Evolutionary conservation across 345 rosid species (phyloP), one percentile per base, ranked within the genome.

Genomic region (Raphanus raphanistrum): DNA sequence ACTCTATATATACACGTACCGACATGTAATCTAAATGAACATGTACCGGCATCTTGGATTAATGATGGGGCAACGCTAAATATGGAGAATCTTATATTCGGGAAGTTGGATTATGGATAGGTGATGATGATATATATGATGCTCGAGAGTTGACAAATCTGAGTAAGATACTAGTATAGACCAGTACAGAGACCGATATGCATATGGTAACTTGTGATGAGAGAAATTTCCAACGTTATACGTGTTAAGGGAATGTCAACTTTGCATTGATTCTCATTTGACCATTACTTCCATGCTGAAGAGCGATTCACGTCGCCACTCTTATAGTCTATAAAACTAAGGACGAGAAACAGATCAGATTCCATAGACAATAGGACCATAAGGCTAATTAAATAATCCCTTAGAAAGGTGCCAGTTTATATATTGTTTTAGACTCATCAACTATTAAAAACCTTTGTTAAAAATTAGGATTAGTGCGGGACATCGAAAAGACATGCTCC

Each of bases 241-340:
- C 82, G 68, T 79, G 82, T 79, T 41, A 26, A 68, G 62, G 64
- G 83, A 80, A 80, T 75, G 83, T 80, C 83, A 80, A 80, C 83
- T 80, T 58, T 70, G 79, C 33, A 48, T 80, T 45, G 79, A 80
- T 80, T 80, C 83, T 74, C 52, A 38, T 62, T n/a, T 25, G 60
- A 74, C 31, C 33, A 38, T 68, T 57, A 73, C 78, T 79, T 61
- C 68, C 28, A 54, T 61, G 74, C 66, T 63, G 38, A 31, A 31
- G 16, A 21, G 35, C 17, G 28, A 38, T 65, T 48, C 32, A 66
- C 68, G 68, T 58, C 2, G 67, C 36, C 62, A 65, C 52, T 65
- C 31, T 63, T 29, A 38, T 41, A 48, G 55, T 48, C 17, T n/a
- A 48, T 48, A 48, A 48, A 48, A n/a, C 8, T 48, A 48, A 48